Evolutionary conservation across 495 filamentous ascomycete genomes (phyloP).

Genomic region (Aspergillus sparsus): DNA sequence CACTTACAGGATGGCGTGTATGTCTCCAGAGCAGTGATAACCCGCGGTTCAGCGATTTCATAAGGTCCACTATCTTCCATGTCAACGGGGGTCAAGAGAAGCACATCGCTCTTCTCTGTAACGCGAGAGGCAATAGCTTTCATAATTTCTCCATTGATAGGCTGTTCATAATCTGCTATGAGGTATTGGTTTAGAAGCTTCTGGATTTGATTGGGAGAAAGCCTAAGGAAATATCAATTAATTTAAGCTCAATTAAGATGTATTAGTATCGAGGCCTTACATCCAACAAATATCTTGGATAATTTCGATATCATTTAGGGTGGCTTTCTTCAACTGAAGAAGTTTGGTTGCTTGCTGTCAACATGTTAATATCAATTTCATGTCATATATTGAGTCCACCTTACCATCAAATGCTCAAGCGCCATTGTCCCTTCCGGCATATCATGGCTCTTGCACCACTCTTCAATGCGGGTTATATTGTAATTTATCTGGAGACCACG

Average conservation of each 20-base stretch:
- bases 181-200: slow-evolving; percentile 99
- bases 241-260: background rate
- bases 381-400: slow-evolving; percentile 11
- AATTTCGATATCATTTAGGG: slow-evolving; percentile 98
- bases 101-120: slow-evolving; percentile 96
- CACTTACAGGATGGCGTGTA: slow-evolving; percentile 92
- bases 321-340: slow-evolving; percentile 97
- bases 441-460: slow-evolving; percentile 99
- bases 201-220: slow-evolving; percentile 98
- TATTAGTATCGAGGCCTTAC: slow-evolving; percentile 50
- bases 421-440: slow-evolving; percentile 98
- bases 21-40: slow-evolving; percentile 95
- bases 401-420: slow-evolving; percentile 96
- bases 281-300: slow-evolving; percentile 99
- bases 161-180: slow-evolving; percentile 98
- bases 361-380: slow-evolving; percentile 31
- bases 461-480: slow-evolving; percentile 98
- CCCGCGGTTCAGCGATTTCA: slow-evolving; percentile 94
- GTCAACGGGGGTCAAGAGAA: slow-evolving; percentile 89
- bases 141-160: slow-evolving; percentile 99
- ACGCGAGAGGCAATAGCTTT: slow-evolving; percentile 97
- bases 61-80: slow-evolving; percentile 99
- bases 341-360: slow-evolving; percentile 94
- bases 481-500: slow-evolving; percentile 99
- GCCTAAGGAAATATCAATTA: slow-evolving; percentile 50